phyloP scores from a whole-genome alignment of 2,329 filamentous ascomycete species.

The Lasiodiplodia theobromae region DNA sequence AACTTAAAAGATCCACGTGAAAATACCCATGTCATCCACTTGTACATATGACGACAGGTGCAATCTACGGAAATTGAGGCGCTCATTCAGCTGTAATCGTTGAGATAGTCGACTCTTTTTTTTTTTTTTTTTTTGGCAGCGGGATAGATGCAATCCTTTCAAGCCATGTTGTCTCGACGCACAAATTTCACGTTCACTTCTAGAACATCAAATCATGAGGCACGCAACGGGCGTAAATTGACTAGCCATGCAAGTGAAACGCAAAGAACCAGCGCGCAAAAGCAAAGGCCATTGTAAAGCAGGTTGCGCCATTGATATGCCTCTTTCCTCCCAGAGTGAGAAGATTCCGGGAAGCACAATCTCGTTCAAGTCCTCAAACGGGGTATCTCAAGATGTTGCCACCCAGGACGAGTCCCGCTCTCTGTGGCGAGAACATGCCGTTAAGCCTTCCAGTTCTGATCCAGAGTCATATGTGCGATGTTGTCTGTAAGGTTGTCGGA shows the following conservation, averaged over 20 bases:
- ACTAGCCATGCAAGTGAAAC: constrained; percentile 7
- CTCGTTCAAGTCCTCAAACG: constrained; percentile 35
- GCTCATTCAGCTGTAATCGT: too few relatives aligned
- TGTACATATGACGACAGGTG: too few relatives aligned
- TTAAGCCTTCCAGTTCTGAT: constrained; percentile 42
- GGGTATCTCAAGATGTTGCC: constrained; percentile 37
- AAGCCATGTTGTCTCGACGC: neutral
- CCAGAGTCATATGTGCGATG: constrained; percentile 44
- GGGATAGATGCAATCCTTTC: neutral
- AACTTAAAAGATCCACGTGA: too few relatives aligned
- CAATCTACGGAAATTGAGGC: too few relatives aligned
- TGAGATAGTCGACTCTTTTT: too few relatives aligned
- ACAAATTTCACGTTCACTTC: neutral
- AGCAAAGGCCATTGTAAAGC: constrained; percentile 43
- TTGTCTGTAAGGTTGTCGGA: constrained; percentile 34
- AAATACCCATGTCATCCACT: too few relatives aligned
- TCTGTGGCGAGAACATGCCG: constrained; percentile 38
- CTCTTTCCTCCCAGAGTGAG: constrained; percentile 44
- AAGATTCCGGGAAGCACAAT: constrained; percentile 39
- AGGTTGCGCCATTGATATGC: constrained; percentile 50
- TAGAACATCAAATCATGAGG: neutral
- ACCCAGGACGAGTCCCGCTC: constrained; percentile 27
- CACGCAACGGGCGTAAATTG: constrained; percentile 27
- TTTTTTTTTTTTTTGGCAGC: too few relatives aligned
- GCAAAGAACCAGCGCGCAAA: constrained; percentile 32